phyloP scores from a whole-genome alignment of 1,284 basidiomycete genomes.

The Meripilus lineatus region DNA sequence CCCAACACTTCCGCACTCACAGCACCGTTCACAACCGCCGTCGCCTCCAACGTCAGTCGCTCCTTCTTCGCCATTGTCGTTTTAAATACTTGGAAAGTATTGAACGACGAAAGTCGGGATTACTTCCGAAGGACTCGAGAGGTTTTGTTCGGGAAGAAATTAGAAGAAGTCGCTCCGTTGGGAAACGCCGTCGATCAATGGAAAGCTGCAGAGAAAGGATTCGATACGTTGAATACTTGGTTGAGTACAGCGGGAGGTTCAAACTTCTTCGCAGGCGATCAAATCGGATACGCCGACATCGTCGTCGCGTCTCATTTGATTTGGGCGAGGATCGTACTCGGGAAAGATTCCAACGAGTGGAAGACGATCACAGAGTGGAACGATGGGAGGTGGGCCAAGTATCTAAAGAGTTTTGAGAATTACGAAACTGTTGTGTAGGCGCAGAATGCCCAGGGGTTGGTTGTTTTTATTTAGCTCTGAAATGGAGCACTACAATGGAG shows the following conservation, averaged over 20 bases:
- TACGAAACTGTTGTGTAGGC: slow-evolving; percentile 2
- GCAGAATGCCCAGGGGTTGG: too few relatives aligned
- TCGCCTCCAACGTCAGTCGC: slow-evolving; percentile 2
- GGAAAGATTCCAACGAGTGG: slow-evolving; percentile 16
- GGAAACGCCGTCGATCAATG: too few relatives aligned
- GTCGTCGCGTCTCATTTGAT: slow-evolving; percentile 9
- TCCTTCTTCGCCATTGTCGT: slow-evolving; percentile 10
- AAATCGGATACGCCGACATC: slow-evolving; percentile 13
- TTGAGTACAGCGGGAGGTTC: slow-evolving; percentile 4
- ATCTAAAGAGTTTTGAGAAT: slow-evolving; percentile 7
- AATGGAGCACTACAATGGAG: too few relatives aligned
- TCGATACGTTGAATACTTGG: neutral
- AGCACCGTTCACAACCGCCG: slow-evolving; percentile 11
- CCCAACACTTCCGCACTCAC: slow-evolving; percentile 17
- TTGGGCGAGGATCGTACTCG: slow-evolving; percentile 9
- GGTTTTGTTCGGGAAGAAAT: slow-evolving; percentile 10
- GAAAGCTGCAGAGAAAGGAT: neutral
- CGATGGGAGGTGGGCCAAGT: slow-evolving; percentile 7
- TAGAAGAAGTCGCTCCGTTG: slow-evolving; percentile 19
- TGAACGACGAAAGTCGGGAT: slow-evolving; percentile 13
- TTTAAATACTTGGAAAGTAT: slow-evolving; percentile 1
- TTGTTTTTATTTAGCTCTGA: too few relatives aligned
- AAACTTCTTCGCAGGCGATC: slow-evolving; percentile 10
- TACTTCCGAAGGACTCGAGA: slow-evolving; percentile 22
- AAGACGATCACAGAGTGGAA: slow-evolving; percentile 9